phyloP scores from a whole-genome alignment of 169 alveolate species.

The Plasmodium gonderi region DNA sequence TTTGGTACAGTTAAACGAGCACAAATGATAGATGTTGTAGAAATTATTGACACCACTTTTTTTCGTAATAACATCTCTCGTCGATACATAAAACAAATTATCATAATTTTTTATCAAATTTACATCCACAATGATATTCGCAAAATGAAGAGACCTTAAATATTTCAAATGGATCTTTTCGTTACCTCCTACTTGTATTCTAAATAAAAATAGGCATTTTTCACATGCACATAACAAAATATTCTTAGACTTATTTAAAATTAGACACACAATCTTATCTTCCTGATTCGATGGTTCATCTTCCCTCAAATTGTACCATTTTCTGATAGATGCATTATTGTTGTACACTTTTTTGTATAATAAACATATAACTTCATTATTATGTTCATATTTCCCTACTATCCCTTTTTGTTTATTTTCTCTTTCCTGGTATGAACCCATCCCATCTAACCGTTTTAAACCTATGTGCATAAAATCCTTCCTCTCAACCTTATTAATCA shows the following conservation, averaged over 20 bases:
- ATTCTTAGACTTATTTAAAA: conserved; percentile 21
- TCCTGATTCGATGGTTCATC: neutral
- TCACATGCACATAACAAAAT: conserved; percentile 6
- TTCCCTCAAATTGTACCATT: neutral
- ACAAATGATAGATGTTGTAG: conserved; percentile 3
- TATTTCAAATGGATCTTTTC: conserved; percentile 34
- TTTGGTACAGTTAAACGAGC: neutral
- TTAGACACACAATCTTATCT: conserved; percentile 23
- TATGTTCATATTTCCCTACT: neutral
- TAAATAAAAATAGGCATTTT: conserved; percentile 14
- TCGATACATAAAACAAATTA: conserved; percentile 34
- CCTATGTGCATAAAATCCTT: neutral
- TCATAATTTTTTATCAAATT: conserved; percentile 19
- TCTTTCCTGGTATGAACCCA: neutral
- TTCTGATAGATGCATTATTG: neutral
- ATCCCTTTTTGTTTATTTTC: neutral
- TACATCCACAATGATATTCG: conserved; percentile 12
- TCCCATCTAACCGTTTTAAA: neutral
- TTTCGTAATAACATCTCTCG: neutral
- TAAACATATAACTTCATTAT: conserved; percentile 1
- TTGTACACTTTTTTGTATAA: neutral
- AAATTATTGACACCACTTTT: neutral
- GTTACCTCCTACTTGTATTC: conserved; percentile 27
- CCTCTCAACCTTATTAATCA: conserved; percentile 8
- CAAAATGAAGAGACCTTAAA: conserved; percentile 1